Base-by-base conservation (phyloP, 2,329 filamentous ascomycete species). In the Xylaria sp. region DNA sequence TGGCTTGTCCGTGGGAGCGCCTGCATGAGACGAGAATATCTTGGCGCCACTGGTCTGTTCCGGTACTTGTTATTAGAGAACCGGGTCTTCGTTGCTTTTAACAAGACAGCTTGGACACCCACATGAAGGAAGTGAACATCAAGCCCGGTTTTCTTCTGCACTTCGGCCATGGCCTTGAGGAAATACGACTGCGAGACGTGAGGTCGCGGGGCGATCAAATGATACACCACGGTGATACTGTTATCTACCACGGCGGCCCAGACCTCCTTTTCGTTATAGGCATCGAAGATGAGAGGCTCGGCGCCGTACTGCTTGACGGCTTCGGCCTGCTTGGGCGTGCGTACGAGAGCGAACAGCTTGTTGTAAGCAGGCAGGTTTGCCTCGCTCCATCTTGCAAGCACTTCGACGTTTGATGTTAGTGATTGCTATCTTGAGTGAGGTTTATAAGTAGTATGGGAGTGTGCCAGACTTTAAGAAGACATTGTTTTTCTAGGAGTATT, bases 41-140 rank as follows among this genome's bases (percentile, higher is more conserved):
- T 87, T 88, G 27, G 85, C 85, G 0, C 85, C 85, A 2, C 76
- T 81, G 0, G 85, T 87, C 78, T 83, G 48, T 6, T 34, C 39
- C 36, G 14, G 14, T 9, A 45, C 3, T 57, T 27, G 7, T n/a
- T n/a, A 42, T 65, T 55, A 67, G 55, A 6, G 12, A 51, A 39
- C n/a, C 8, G 12, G 1, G 14, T 6, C 32, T 17, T 36, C 34
- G 7, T 14, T 11, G 14, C 24, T 8, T 4, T n/a, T 6, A 3
- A 5, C 32, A n/a, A 1, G 11, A 8, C 57, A 9, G 9, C 42
- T 27, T 19, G 34, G 30, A 27, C 58, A 70, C 76, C 36, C 59
- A 78, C 78, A 67, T 84, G 81, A n/a, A 87, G 69, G 64, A 86
- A 85, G 70, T 87, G 85, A 1, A 84, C 82, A 0, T 82, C 76